These are phyloP conservation scores for Deinandra increscens DNA, from an alignment of 129 eudicot species.

Conservation along the genomic window DNA sequence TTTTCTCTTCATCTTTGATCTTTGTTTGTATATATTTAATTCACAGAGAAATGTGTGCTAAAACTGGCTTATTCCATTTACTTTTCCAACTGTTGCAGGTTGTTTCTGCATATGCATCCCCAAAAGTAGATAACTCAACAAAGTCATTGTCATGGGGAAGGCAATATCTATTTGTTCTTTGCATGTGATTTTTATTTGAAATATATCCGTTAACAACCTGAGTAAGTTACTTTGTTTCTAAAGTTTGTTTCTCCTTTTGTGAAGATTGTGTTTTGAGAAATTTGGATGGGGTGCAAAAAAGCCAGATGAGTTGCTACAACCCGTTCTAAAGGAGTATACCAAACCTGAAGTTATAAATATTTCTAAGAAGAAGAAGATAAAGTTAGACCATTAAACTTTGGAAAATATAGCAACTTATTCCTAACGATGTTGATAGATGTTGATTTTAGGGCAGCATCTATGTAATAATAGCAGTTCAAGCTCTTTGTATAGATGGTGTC, in stretches of 20 bases:
- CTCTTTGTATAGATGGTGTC: no score
- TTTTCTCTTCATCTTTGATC: background rate
- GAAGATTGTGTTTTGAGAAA: slow-evolving; percentile 91
- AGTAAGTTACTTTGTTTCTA: slow-evolving; percentile 1
- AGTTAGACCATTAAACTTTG: no score
- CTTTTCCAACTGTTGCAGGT: slow-evolving; percentile 90
- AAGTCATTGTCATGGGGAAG: slow-evolving; percentile 95
- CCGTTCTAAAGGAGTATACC: slow-evolving; percentile 85
- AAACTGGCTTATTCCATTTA: slow-evolving; percentile 90
- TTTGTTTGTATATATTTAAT: slow-evolving; percentile 9
- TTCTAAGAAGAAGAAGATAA: no score
- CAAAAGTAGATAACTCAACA: slow-evolving; percentile 90
- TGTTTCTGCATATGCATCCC: slow-evolving; percentile 72
- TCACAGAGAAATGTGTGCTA: slow-evolving; percentile 91
- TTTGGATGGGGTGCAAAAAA: slow-evolving; percentile 80
- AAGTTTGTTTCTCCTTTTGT: slow-evolving; percentile 11
- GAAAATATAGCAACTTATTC: no score
- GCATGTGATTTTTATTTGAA: slow-evolving; percentile 50
- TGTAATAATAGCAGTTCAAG: no score
- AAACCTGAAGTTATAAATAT: slow-evolving; percentile 74
- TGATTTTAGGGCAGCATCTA: no score
- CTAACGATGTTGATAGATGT: no score
- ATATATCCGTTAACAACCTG: background rate
- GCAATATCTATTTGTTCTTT: slow-evolving; percentile 74
- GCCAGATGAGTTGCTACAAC: slow-evolving; percentile 85